phyloP scores from a whole-genome alignment of 805 yeast genomes.

The Metschnikowia aberdeeniae region DNA sequence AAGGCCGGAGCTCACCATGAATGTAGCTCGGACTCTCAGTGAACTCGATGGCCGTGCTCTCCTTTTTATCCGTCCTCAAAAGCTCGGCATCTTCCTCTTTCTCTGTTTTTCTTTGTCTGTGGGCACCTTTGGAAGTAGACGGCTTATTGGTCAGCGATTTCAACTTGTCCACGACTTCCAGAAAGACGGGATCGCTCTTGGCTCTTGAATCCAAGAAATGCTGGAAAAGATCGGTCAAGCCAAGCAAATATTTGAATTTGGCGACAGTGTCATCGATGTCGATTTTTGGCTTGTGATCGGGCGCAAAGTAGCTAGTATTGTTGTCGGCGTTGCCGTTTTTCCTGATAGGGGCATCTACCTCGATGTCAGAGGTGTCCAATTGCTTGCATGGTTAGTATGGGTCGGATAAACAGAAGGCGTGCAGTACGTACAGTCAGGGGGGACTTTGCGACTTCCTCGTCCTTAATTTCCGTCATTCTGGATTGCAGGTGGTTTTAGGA shows the following conservation, averaged over 20 bases:
- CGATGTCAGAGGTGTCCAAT: slow-evolving; percentile 5
- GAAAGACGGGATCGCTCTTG: slow-evolving; percentile 53
- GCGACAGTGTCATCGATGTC: slow-evolving; percentile 58
- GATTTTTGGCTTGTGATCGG: slow-evolving; percentile 36
- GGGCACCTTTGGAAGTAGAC: slow-evolving; percentile 18
- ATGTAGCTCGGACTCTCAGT: slow-evolving; percentile 51
- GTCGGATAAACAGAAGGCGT: too few species aligned
- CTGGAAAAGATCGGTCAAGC: slow-evolving; percentile 60
- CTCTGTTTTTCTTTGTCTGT: slow-evolving; percentile 65
- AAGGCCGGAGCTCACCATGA: slow-evolving; percentile 60
- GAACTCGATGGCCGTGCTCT: slow-evolving; percentile 40
- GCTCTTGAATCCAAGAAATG: slow-evolving; percentile 68
- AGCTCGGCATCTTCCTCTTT: slow-evolving; percentile 77
- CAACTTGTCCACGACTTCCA: slow-evolving; percentile 46
- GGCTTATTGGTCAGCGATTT: slow-evolving; percentile 7
- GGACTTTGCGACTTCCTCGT: slow-evolving; percentile 11
- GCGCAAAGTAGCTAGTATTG: slow-evolving; percentile 27
- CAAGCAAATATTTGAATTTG: slow-evolving; percentile 62
- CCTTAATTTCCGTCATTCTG: slow-evolving; percentile 3
- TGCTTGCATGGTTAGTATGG: slow-evolving; percentile 3
- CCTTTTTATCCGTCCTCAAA: slow-evolving; percentile 49
- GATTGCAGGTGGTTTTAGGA: not conserved
- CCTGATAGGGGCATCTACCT: not conserved
- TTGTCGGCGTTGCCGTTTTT: slow-evolving; percentile 1
- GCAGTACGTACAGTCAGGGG: slow-evolving; percentile 16